phyloP scores from a whole-genome alignment of 768 basidiomycete genomes.

The Tulasnella sp. region DNA sequence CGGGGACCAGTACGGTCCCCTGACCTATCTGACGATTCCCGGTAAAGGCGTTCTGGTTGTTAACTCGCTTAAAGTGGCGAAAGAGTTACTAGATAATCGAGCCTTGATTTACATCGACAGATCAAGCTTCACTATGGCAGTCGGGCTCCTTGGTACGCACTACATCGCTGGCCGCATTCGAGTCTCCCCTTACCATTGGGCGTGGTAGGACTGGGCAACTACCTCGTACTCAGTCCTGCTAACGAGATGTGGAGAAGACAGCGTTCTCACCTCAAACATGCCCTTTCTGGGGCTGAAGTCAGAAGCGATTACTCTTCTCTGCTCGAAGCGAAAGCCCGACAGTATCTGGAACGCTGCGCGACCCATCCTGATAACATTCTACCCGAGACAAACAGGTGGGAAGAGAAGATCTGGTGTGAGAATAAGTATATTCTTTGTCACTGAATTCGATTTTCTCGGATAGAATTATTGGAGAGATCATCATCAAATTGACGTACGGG shows the following conservation, averaged over 20 bases:
- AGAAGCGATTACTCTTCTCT: neutral
- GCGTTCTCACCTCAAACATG: neutral
- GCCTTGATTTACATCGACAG: neutral
- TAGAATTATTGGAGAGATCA: neutral
- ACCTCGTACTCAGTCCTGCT: neutral
- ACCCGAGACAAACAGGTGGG: neutral
- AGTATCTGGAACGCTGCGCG: neutral
- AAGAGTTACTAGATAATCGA: neutral
- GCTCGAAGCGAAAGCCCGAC: neutral
- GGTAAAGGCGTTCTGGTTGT: neutral
- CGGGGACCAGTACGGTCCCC: conserved; percentile 1
- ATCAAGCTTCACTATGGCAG: neutral
- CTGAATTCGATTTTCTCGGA: too few relatives aligned
- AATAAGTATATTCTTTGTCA: too few relatives aligned
- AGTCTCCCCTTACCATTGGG: neutral
- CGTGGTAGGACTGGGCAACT: neutral
- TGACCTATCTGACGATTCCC: neutral
- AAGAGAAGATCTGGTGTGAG: too few relatives aligned
- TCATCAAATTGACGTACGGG: neutral
- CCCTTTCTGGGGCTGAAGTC: neutral
- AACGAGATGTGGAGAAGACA: neutral
- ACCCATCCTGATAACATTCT: neutral
- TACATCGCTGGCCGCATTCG: neutral
- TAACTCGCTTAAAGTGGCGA: neutral
- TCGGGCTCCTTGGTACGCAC: neutral